Conservation (phyloP, 345 rosid species). For the Citrus trifoliata region DNA sequence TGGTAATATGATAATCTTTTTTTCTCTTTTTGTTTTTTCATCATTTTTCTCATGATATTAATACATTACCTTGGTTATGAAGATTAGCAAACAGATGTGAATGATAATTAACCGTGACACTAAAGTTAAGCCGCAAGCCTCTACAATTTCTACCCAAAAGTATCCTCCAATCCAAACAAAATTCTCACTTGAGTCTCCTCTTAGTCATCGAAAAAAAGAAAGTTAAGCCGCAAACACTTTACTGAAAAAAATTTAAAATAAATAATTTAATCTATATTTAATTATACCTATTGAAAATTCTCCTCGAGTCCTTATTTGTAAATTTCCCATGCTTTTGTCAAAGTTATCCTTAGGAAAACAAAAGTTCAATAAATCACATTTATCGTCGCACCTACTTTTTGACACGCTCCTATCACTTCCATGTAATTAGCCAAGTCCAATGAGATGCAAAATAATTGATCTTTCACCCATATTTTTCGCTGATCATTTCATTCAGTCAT, state of each 20-base stretch:
- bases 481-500: neutral
- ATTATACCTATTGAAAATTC: no score
- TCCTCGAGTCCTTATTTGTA: neutral
- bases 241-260: no score
- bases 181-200: no score
- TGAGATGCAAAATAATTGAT: neutral
- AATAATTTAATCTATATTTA: no score
- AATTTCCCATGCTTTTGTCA: neutral
- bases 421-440: neutral
- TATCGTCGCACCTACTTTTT: neutral
- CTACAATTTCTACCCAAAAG: no score
- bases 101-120: no score
- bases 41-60: neutral
- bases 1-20: no score
- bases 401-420: neutral
- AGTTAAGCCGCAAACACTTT: no score
- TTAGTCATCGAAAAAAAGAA: no score
- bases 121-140: no score
- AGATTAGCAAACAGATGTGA: neutral
- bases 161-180: no score
- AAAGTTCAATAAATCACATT: no score
- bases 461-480: neutral
- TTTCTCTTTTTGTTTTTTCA: neutral
- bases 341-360: neutral
- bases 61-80: neutral